These are phyloP conservation scores for Naganishia sp. DNA, from an alignment of 1,284 basidiomycete genomes.

Conservation along the genomic window DNA sequence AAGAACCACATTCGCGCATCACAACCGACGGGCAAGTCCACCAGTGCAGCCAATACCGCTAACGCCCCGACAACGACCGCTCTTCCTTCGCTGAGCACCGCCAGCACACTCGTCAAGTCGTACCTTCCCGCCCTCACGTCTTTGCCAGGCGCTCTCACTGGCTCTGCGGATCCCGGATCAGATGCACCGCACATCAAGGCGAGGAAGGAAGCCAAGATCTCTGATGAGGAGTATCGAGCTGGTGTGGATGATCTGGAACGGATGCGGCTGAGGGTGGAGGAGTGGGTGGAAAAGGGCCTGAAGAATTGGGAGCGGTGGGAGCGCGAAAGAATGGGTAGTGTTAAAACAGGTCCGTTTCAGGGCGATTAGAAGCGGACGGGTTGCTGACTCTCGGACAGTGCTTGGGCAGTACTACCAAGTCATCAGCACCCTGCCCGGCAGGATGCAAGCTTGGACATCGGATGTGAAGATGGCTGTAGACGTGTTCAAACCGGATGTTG, in stretches of 20 bases:
- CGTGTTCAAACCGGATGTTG: slow-evolving; percentile 80
- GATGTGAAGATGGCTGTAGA: slow-evolving; percentile 72
- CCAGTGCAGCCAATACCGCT: background rate
- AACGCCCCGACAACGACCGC: slow-evolving; percentile 6
- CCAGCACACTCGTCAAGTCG: slow-evolving; percentile 58
- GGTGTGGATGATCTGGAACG: slow-evolving; percentile 74
- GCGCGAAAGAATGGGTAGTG: slow-evolving; percentile 71
- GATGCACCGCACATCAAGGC: slow-evolving; percentile 70
- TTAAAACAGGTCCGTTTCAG: slow-evolving; percentile 68
- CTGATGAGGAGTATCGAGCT: slow-evolving; percentile 72
- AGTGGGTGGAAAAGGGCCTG: slow-evolving; percentile 76
- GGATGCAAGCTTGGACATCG: slow-evolving; percentile 65
- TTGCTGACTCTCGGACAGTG: slow-evolving; percentile 55
- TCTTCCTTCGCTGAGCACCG: slow-evolving; percentile 18
- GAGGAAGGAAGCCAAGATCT: slow-evolving; percentile 72
- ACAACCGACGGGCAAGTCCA: slow-evolving; percentile 19
- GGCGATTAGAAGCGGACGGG: background rate
- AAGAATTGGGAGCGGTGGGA: slow-evolving; percentile 82
- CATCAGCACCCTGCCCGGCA: slow-evolving; percentile 67
- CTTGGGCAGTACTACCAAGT: slow-evolving; percentile 80
- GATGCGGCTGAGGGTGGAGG: slow-evolving; percentile 77
- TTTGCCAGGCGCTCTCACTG: slow-evolving; percentile 45
- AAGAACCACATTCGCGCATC: slow-evolving; percentile 31
- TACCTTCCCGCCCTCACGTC: slow-evolving; percentile 66
- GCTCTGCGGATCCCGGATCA: slow-evolving; percentile 45